phyloP scores from a whole-genome alignment of 257 asterid species.

The Cinchona pubescens region DNA sequence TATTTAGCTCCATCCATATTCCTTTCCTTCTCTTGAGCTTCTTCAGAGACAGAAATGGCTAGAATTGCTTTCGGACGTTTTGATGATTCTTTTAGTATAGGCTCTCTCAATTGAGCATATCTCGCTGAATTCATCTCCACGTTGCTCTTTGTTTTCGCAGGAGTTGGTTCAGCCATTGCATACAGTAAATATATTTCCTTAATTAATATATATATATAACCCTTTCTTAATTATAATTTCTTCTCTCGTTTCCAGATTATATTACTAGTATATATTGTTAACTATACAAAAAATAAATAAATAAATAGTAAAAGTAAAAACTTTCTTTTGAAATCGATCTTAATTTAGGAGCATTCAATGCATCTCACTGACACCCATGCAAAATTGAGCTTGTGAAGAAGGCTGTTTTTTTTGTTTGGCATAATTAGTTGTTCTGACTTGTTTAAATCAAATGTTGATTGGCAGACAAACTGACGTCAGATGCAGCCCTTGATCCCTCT shows the following conservation, averaged over 20 bases:
- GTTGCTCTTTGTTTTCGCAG: conserved; percentile 87
- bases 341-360: background rate
- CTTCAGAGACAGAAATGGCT: conserved; percentile 36
- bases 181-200: conserved; percentile 44
- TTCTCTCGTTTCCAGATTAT: background rate
- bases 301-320: too few species aligned
- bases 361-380: background rate
- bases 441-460: background rate
- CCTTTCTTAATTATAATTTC: background rate
- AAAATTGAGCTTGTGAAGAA: background rate
- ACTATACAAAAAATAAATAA: too few species aligned
- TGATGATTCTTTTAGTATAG: conserved; percentile 62
- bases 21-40: background rate
- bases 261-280: too few species aligned
- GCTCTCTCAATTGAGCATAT: conserved; percentile 74
- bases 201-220: too few species aligned
- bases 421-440: background rate
- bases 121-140: conserved; percentile 98
- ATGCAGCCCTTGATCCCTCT: conserved; percentile 61
- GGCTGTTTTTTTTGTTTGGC: background rate
- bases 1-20: background rate
- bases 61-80: conserved; percentile 73
- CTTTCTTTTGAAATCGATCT: too few species aligned
- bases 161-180: conserved; percentile 96
- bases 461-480: conserved; percentile 65